Percentiles rank a stretch among this genome's conserved stretches.
Conservation (phyloP, 371 early-diverging fungal genomes). For the Mucor lusitanicus region DNA sequence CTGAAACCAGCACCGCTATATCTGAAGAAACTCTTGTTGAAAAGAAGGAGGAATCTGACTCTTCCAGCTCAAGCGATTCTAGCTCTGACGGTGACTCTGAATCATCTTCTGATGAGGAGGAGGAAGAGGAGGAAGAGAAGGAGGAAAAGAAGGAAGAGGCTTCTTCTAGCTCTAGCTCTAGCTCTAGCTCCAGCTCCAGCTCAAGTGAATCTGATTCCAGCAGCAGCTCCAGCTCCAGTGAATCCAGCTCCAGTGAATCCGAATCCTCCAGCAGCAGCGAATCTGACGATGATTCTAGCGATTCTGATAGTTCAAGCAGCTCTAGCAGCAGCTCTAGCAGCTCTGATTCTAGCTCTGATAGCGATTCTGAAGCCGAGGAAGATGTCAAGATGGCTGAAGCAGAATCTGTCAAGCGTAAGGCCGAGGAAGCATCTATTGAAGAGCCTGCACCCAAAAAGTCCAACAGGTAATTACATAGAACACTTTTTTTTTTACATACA, state of each 20-base stretch:
- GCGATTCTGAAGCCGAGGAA: background rate
- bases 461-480: conserved; percentile 19
- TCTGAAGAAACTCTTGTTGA: conserved; percentile 2
- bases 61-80: conserved; percentile 14
- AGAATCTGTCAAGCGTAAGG: conserved; percentile 32
- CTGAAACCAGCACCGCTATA: conserved; percentile 8
- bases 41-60: background rate
- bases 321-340: background rate
- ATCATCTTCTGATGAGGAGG: conserved; percentile 15
- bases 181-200: conserved; percentile 33
- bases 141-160: conserved; percentile 19
- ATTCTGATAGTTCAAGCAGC: background rate
- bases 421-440: conserved; percentile 20
- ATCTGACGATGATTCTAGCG: conserved; percentile 4
- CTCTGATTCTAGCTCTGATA: conserved; percentile 4
- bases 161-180: conserved; percentile 3
- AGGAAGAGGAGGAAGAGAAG: conserved; percentile 14
- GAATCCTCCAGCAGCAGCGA: conserved; percentile 9
- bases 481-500: background rate
- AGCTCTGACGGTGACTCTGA: conserved; percentile 24
- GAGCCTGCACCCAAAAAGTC: conserved; percentile 31
- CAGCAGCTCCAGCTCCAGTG: conserved; percentile 24
- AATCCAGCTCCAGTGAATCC: conserved; percentile 23
- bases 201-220: conserved; percentile 16
- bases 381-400: conserved; percentile 9